Evolutionary conservation across 305 asterid species (phyloP).

Genomic region (Fraxinus albicans): DNA sequence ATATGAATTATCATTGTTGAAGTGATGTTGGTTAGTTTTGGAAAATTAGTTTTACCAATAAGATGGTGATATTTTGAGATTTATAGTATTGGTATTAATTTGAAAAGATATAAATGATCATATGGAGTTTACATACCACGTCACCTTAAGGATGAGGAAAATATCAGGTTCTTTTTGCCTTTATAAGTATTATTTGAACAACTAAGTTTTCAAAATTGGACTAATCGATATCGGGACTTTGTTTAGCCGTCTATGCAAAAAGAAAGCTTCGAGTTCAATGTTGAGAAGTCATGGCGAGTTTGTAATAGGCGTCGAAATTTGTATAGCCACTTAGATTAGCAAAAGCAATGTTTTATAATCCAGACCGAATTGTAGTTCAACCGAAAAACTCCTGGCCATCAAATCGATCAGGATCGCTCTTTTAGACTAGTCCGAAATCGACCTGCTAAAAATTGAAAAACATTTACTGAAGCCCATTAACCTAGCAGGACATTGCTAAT

Average conservation of each 20-base stretch:
- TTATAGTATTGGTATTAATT: neutral
- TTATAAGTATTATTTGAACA: no score
- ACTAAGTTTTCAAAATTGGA: neutral
- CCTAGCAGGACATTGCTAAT: neutral
- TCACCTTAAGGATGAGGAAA: no score
- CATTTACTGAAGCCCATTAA: neutral
- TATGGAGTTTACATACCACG: no score
- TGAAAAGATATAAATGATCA: neutral
- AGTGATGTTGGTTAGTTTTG: neutral
- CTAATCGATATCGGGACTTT: neutral
- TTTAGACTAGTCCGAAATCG: neutral
- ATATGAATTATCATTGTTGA: neutral
- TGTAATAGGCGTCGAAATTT: neutral
- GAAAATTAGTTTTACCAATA: neutral
- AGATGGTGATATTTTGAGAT: neutral
- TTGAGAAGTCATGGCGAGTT: neutral
- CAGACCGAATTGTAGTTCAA: neutral
- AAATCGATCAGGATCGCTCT: neutral
- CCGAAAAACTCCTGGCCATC: neutral
- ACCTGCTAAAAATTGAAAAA: neutral
- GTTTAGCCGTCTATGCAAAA: neutral
- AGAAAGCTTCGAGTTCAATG: no score
- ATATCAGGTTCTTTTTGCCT: no score
- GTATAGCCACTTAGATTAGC: neutral
- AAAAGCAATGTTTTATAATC: neutral